Evolutionary conservation across 371 early-diverging fungal genomes (phyloP), one percentile per base, ranked within the genome.

Genomic region (Mucor lusitanicus): DNA sequence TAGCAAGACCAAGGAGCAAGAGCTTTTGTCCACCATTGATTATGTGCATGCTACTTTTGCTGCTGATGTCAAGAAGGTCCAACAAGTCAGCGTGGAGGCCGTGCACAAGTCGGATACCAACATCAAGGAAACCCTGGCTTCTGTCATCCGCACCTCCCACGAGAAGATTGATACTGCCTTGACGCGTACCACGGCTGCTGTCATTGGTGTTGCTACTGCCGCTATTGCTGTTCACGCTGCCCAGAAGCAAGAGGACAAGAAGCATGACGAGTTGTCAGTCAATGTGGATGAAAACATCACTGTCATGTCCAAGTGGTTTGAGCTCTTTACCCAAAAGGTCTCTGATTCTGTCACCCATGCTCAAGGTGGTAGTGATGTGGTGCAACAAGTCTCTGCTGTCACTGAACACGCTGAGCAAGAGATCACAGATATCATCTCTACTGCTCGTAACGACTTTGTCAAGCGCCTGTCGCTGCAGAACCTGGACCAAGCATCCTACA

Each of bases 81-180:
- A 70, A 42, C 59, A 70, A 37, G 58, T 70, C 6, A 73, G 70
- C 33, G 40, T 71, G 28, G 72, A 72, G 35, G 62, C 69, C 6
- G 53, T 72, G n/a, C 40, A 86, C 42, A 56, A 86, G 57, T 15
- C 88, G 81, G 48, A 80, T 62, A n/a, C 87, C 86, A 54, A 92
- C 79, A 75, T 95, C 59, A 65, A 73, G 48, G 70, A 75, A 5
- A 48, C 63, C 23, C 39, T 72, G 4, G 11, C 63, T 19, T 57
- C 69, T 9, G 59, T 64, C 13, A 44, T 72, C 13, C 50, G 57
- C 2, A 37, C 58, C 12, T 69, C 76, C 17, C 62, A 56, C 9
- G 62, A 69, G 32, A 75, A 75, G 64, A 69, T 75, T 17, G 70
- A 72, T 53, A 32, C 60, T 27, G 61, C 56, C 53, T 48, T 72